Conservation (phyloP, 2,329 filamentous ascomycete species). For the Hypomyces rosellus region DNA sequence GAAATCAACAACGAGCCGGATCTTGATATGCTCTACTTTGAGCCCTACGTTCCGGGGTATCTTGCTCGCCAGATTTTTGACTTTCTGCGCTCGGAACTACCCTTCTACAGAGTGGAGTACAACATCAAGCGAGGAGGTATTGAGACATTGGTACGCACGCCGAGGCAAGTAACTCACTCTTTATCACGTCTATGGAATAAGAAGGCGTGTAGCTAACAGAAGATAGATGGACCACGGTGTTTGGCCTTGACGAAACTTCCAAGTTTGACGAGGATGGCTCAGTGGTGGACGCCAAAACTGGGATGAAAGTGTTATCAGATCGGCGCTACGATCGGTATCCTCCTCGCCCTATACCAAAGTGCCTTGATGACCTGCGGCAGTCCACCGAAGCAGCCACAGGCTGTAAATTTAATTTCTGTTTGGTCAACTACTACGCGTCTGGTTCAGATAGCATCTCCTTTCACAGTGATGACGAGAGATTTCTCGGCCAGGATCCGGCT, state of each 20-base stretch:
- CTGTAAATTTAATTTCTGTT: slow-evolving; percentile 68
- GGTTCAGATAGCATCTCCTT: slow-evolving; percentile 72
- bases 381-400: slow-evolving; percentile 60
- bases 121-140: slow-evolving; percentile 60
- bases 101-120: slow-evolving; percentile 72
- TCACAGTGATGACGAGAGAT: slow-evolving; percentile 75
- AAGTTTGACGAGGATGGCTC: slow-evolving; percentile 43
- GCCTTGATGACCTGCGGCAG: slow-evolving; percentile 56
- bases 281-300: slow-evolving; percentile 39
- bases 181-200: not conserved
- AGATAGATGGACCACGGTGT: slow-evolving; percentile 46
- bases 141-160: slow-evolving; percentile 54
- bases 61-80: slow-evolving; percentile 57
- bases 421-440: slow-evolving; percentile 79
- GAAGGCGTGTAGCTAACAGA: not conserved
- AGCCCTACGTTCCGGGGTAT: slow-evolving; percentile 60
- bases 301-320: slow-evolving; percentile 35
- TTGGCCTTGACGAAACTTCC: slow-evolving; percentile 56
- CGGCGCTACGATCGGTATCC: slow-evolving; percentile 49
- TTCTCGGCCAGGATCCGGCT: slow-evolving; percentile 61
- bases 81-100: slow-evolving; percentile 63
- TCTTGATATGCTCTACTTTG: slow-evolving; percentile 68
- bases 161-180: slow-evolving; percentile 28
- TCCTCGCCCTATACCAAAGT: slow-evolving; percentile 65
- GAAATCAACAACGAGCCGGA: slow-evolving; percentile 61